These are phyloP conservation scores for Choricystis sp. DNA, from an alignment of 139 green algal species.

Conservation along the genomic window DNA sequence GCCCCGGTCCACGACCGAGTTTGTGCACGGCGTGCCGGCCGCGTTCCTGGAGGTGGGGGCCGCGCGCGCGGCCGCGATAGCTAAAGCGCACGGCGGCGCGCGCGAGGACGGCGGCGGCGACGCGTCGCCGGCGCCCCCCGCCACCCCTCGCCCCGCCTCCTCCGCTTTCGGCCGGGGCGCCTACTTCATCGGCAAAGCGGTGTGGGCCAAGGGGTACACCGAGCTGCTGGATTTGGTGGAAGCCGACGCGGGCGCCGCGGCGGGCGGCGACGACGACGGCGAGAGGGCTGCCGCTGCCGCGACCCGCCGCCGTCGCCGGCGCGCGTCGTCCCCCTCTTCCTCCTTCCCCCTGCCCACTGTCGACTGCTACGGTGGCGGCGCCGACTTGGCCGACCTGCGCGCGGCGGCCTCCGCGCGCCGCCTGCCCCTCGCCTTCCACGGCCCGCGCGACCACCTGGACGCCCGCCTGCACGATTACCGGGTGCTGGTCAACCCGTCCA, in stretches of 20 bases:
- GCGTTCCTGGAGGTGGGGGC: conserved; percentile 72
- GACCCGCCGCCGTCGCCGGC: too few species aligned
- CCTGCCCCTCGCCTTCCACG: conserved; percentile 70
- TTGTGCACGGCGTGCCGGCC: conserved; percentile 88
- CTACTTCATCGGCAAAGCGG: conserved; percentile 91
- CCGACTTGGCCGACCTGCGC: conserved; percentile 52
- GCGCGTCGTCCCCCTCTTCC: too few species aligned
- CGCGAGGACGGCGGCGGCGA: neutral
- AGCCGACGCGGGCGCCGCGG: conserved; percentile 27
- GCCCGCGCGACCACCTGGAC: conserved; percentile 78
- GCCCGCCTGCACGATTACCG: conserved; percentile 68
- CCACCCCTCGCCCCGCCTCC: neutral
- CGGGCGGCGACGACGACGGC: neutral
- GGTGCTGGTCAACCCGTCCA: conserved; percentile 90
- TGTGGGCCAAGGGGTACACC: conserved; percentile 98
- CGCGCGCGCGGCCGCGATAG: neutral
- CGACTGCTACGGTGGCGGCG: conserved; percentile 86
- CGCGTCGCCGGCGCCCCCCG: neutral
- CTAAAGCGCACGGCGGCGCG: neutral
- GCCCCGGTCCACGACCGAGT: conserved; percentile 68
- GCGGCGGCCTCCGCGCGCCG: conserved; percentile 9
- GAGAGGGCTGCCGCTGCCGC: conserved; percentile 11
- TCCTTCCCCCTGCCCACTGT: conserved; percentile 23
- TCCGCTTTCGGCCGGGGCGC: conserved; percentile 36
- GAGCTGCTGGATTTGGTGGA: conserved; percentile 80